Evolutionary conservation across 495 filamentous ascomycete genomes (phyloP), one percentile per base, ranked within the genome.

Genomic region (Neurospora intermedia): DNA sequence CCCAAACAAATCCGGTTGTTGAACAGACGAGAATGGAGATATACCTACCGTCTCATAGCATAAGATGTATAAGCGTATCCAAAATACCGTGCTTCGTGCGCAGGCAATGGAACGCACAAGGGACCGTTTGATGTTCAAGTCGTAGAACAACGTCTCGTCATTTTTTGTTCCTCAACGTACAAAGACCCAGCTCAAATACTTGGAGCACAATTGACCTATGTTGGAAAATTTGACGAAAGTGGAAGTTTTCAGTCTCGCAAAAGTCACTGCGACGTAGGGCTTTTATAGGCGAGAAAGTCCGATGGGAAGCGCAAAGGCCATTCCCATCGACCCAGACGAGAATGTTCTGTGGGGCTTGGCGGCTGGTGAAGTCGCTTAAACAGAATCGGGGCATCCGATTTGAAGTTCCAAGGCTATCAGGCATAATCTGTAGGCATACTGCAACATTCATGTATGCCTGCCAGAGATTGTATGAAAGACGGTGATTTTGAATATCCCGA

Each of bases 1-100:
- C 74, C 75, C 75, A 74, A 77, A 73, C 59, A 59, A 45, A 69
- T 54, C 75, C 70, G 45, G 31, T 69, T 40, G 31, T 69, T 40
- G 27, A 43, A 45, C 4, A 20, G 31, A 43, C 41, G 7, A 39
- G n/a, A 40, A 43, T 45, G 73, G 46, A 62, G 35, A 70, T 27
- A 16, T 40, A 23, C 41, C 35, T 38, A 54, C 31, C 4, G 54
- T 62, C 48, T 59, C 5, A 13, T 62, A 13, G 27, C 16, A 13
- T 16, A 48, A 69, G 70, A 20, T 15, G 15, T 59, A 59, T 11
- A 69, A 71, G 38, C 23, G 39, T 39, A n/a, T 10, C 20, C 5
- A 23, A 16, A n/a, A 23, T 4, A 23, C 46, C 9, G 70, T 40
- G 46, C 23, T 20, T 20, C 9, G 20, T 39, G 5, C 8, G 4